phyloP scores from a whole-genome alignment of 305 asterid genomes.

The Striga hermonthica region DNA sequence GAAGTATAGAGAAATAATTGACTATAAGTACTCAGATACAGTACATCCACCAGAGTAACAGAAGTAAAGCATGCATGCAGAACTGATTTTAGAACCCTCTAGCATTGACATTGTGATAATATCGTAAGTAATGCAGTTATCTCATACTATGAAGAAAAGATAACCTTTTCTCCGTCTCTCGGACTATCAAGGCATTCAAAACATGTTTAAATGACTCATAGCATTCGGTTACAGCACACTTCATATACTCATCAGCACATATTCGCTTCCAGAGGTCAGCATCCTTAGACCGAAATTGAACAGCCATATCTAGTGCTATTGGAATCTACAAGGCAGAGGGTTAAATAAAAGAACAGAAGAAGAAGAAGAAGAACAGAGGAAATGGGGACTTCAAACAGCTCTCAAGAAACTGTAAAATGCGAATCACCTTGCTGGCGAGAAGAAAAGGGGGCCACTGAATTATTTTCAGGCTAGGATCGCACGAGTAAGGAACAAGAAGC shows the following conservation, averaged over 20 bases:
- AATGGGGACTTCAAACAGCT: neutral
- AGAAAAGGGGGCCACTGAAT: constrained; percentile 99
- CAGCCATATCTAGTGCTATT: constrained; percentile 94
- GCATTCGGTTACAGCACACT: constrained; percentile 95
- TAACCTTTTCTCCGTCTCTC: constrained; percentile 95
- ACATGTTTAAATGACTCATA: constrained; percentile 89
- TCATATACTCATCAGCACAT: constrained; percentile 88
- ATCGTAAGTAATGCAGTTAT: constrained; percentile 25
- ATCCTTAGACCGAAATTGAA: constrained; percentile 82
- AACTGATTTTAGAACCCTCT: constrained; percentile 21
- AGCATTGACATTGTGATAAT: neutral
- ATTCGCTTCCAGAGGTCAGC: constrained; percentile 96
- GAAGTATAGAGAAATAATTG: neutral
- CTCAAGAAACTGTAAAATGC: constrained; percentile 26
- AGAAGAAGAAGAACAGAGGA: neutral
- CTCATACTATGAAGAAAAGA: constrained; percentile 13
- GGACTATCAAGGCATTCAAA: constrained; percentile 66
- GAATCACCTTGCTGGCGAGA: constrained; percentile 91
- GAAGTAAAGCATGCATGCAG: constrained; percentile 1
- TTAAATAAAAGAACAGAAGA: constrained; percentile 28
- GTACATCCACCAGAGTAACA: constrained; percentile 1
- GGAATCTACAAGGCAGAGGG: constrained; percentile 71
- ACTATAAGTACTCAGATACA: constrained; percentile 5
- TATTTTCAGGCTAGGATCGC: constrained; percentile 79
- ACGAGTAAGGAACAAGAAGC: constrained; percentile 94